phyloP scores from a whole-genome alignment of 805 yeast genomes.

The Metschnikowia shivogae region DNA sequence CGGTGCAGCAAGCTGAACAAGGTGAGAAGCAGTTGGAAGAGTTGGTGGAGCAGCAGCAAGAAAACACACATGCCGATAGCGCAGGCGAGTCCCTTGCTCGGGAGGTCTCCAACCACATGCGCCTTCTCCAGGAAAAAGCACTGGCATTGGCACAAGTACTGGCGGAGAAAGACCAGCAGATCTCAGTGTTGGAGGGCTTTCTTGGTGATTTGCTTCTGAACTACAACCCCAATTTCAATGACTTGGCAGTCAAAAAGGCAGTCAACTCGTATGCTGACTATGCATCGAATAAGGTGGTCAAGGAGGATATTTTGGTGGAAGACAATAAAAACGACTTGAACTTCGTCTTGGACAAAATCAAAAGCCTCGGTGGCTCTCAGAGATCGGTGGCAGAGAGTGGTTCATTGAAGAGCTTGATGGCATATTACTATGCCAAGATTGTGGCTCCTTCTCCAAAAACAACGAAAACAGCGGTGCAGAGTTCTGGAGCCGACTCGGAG shows the following conservation, averaged over 20 bases:
- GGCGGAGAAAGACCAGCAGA: neutral
- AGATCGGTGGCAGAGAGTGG: neutral
- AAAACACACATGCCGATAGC: neutral
- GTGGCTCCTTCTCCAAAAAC: neutral
- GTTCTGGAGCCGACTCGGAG: no score
- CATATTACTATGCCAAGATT: conserved; percentile 18
- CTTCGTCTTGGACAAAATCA: conserved; percentile 1
- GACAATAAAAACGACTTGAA: neutral
- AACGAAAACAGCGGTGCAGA: no score
- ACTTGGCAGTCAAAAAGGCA: conserved; percentile 76
- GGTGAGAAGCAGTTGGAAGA: neutral
- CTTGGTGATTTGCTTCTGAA: conserved; percentile 46
- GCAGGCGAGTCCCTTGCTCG: neutral
- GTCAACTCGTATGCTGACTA: conserved; percentile 52
- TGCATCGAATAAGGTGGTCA: conserved; percentile 30
- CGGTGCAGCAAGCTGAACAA: neutral
- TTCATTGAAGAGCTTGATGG: conserved; percentile 22
- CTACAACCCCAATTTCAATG: conserved; percentile 85
- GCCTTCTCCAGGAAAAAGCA: conserved; percentile 1
- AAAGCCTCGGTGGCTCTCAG: neutral
- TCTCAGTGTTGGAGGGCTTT: conserved; percentile 38
- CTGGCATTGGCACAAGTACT: neutral
- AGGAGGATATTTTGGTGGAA: conserved; percentile 1
- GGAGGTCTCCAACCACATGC: neutral
- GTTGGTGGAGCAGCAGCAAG: neutral